A percentile compares a stretch with the other conserved stretches of the same genome.
Conservation (phyloP, 768 basidiomycete species). For the Termitomyces sp. region DNA sequence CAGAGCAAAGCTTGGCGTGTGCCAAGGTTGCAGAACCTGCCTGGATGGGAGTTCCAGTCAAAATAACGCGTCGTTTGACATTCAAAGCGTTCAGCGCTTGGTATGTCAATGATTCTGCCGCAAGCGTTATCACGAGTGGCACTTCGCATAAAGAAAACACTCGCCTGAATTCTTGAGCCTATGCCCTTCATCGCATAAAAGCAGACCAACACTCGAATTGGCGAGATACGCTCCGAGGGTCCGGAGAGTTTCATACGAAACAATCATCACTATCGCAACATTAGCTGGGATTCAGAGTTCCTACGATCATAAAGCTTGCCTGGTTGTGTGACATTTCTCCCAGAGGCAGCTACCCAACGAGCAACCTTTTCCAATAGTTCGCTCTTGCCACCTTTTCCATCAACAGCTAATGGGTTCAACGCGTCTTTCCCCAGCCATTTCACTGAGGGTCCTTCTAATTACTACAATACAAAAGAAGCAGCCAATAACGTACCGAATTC, state of each 20-base stretch:
- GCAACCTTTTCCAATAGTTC: slow-evolving; percentile 77
- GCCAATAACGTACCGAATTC: slow-evolving; percentile 71
- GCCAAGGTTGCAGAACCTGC: slow-evolving; percentile 30
- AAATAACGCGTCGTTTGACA: slow-evolving; percentile 87
- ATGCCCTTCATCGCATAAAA: slow-evolving; percentile 98
- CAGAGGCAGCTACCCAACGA: slow-evolving; percentile 87
- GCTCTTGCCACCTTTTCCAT: slow-evolving; percentile 87
- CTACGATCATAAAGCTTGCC: slow-evolving; percentile 41
- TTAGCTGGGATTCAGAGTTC: not conserved
- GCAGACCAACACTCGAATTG: slow-evolving; percentile 78
- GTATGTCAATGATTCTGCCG: slow-evolving; percentile 81
- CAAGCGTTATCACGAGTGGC: not conserved
- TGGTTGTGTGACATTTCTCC: slow-evolving; percentile 89
- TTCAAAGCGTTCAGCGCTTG: slow-evolving; percentile 78
- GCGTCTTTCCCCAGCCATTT: slow-evolving; percentile 95
- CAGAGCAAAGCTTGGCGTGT: not conserved
- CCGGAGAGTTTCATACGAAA: slow-evolving; percentile 94
- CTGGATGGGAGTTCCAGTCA: slow-evolving; percentile 94
- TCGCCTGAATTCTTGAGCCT: slow-evolving; percentile 92
- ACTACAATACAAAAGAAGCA: not conserved
- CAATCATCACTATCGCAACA: slow-evolving; percentile 84
- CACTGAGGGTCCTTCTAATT: slow-evolving; percentile 38
- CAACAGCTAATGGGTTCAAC: slow-evolving; percentile 80
- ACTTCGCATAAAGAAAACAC: not conserved
- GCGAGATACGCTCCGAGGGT: slow-evolving; percentile 74